Conservation (phyloP, 75 land plant genomes). For the Pinus tabuliformis region DNA sequence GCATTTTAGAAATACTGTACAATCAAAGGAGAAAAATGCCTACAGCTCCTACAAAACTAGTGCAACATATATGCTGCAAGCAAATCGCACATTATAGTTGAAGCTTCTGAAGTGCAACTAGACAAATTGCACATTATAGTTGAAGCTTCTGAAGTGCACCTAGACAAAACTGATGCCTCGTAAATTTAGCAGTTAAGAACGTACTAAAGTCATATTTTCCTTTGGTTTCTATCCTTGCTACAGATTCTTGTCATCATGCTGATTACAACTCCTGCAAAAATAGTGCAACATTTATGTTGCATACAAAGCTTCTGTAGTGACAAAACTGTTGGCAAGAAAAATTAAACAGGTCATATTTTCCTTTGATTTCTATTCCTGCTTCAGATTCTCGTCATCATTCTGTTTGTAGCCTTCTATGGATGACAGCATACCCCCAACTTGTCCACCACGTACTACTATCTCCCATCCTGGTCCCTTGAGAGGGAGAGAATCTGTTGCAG, state of each 20-base stretch:
- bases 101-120: too few relatives aligned
- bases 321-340: background rate
- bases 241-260: background rate
- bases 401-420: constrained; percentile 37
- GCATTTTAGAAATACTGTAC: too few relatives aligned
- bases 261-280: too few relatives aligned
- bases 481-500: constrained; percentile 11
- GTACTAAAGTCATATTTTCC: background rate
- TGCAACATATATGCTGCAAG: too few relatives aligned
- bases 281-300: too few relatives aligned
- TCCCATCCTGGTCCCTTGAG: constrained; percentile 51
- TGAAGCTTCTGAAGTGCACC: too few relatives aligned
- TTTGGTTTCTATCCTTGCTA: background rate
- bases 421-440: constrained; percentile 22
- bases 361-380: background rate
- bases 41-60: too few relatives aligned
- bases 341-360: background rate
- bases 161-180: too few relatives aligned
- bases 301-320: too few relatives aligned
- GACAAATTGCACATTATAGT: too few relatives aligned
- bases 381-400: background rate
- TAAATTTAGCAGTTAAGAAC: background rate
- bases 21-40: too few relatives aligned
- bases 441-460: constrained; percentile 21
- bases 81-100: too few relatives aligned